Conservation (phyloP, 192 early-diverging fungal genomes). For the Backusella australiensis region DNA sequence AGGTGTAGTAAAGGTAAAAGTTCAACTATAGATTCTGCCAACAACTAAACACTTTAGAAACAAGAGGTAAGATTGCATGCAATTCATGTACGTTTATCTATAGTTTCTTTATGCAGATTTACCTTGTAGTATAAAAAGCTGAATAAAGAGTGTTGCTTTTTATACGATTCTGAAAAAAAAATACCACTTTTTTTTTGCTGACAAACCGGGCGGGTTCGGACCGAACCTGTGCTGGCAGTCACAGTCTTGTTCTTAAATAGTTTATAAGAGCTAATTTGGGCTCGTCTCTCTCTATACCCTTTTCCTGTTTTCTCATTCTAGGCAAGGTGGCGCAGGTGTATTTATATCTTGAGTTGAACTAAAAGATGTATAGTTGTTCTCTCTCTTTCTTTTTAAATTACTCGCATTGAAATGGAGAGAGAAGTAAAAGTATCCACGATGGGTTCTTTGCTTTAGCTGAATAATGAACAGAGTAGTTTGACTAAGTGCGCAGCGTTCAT, state of each 20-base stretch:
- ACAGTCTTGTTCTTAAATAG: not conserved
- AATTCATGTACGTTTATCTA: not conserved
- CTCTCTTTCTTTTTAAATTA: not conserved
- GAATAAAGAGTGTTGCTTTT: conserved; percentile 8
- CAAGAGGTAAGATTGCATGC: not conserved
- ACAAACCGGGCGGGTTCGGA: conserved; percentile 2
- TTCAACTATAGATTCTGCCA: not conserved
- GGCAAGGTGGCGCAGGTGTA: not conserved
- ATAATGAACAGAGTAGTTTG: not conserved
- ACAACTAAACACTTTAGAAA: not conserved
- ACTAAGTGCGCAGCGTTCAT: too few species aligned
- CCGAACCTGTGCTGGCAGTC: not conserved
- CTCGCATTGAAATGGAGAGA: not conserved
- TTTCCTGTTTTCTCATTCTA: not conserved
- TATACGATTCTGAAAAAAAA: conserved; percentile 4
- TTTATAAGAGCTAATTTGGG: too few species aligned
- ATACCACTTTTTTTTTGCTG: conserved; percentile 9
- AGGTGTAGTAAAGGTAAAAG: not conserved
- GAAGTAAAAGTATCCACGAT: not conserved
- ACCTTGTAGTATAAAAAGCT: not conserved
- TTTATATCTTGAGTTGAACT: not conserved
- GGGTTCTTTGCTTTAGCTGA: not conserved
- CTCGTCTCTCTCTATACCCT: too few species aligned
- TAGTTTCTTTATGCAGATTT: conserved; percentile 1
- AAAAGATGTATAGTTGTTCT: not conserved